Evolutionary conservation across 768 basidiomycete species (phyloP).

Genomic region (Hericium rajendrae): DNA sequence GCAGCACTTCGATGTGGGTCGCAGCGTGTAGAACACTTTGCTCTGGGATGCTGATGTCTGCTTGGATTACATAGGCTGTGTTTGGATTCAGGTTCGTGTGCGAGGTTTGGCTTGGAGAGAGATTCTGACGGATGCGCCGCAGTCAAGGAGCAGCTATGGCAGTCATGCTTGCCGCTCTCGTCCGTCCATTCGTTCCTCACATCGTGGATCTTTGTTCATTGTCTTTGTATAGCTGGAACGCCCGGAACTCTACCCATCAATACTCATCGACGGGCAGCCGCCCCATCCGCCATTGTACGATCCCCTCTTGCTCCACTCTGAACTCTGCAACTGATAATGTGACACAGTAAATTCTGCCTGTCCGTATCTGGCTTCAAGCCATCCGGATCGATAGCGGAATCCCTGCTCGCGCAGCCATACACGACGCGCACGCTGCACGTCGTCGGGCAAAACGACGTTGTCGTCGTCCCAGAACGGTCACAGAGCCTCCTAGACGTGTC

Average conservation of each 20-base stretch:
- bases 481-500: conserved; percentile 46
- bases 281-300: conserved; percentile 70
- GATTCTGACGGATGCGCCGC: background rate
- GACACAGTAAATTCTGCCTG: conserved; percentile 57
- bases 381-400: conserved; percentile 33
- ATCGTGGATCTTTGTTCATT: background rate
- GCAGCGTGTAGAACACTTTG: conserved; percentile 17
- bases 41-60: conserved; percentile 34
- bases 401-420: conserved; percentile 42
- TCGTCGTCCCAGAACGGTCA: conserved; percentile 65
- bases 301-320: background rate
- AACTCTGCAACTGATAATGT: background rate
- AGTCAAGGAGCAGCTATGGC: conserved; percentile 79
- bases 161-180: conserved; percentile 58
- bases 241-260: conserved; percentile 43
- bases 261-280: conserved; percentile 48
- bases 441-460: conserved; percentile 65
- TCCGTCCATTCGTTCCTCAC: conserved; percentile 24
- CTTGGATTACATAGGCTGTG: conserved; percentile 38
- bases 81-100: conserved; percentile 62
- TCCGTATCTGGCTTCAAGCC: conserved; percentile 66
- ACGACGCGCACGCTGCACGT: conserved; percentile 72
- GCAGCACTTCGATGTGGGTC: conserved; percentile 57
- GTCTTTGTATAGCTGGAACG: conserved; percentile 35
- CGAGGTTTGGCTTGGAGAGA: background rate